These are phyloP conservation scores for Pestalotiopsis sp. DNA, from an alignment of 2,329 filamentous ascomycete species.

Conservation along the genomic window DNA sequence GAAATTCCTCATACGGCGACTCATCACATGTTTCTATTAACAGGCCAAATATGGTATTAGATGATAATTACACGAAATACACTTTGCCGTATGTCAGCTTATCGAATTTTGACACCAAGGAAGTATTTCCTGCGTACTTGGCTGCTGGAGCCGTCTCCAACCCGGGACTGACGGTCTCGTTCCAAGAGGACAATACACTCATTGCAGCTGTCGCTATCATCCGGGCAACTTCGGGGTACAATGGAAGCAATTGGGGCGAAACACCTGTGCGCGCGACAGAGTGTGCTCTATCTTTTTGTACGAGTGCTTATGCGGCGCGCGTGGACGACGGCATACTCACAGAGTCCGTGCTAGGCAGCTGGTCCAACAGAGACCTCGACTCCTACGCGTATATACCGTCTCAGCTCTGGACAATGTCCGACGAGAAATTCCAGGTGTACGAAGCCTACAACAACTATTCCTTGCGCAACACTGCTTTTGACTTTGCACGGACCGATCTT, in stretches of 20 bases:
- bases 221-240: not conserved
- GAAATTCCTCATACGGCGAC: not conserved
- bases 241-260: not conserved
- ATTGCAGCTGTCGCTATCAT: not conserved
- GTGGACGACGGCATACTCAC: not conserved
- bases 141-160: not conserved
- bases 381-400: not conserved
- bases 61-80: not conserved
- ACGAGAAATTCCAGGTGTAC: not conserved
- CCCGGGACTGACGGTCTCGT: not conserved
- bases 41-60: not conserved
- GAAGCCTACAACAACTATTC: not conserved
- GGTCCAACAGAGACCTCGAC: not conserved
- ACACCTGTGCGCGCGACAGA: not conserved
- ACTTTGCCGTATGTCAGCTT: not conserved
- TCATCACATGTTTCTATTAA: not conserved
- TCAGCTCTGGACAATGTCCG: not conserved
- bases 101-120: not conserved
- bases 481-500: not conserved
- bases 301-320: not conserved
- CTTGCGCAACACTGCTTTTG: not conserved
- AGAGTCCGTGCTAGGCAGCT: not conserved
- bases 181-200: not conserved
- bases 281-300: not conserved
- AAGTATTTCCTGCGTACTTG: not conserved